phyloP scores from a whole-genome alignment of 305 asterid species.

The Fraxinus sp. region DNA sequence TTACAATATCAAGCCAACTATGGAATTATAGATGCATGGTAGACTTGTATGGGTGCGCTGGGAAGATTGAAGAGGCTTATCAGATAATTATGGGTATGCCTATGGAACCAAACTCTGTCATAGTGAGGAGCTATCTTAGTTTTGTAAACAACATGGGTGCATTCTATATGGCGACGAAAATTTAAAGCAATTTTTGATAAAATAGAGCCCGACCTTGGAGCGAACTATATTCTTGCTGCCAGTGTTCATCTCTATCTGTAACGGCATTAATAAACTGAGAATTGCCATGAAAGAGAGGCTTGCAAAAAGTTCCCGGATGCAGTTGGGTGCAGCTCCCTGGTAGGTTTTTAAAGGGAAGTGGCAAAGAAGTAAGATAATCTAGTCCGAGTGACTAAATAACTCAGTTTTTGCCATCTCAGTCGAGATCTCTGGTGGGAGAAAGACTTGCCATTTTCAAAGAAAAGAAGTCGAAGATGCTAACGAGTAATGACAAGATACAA shows the following conservation, averaged over 20 bases:
- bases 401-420: neutral
- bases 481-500: neutral
- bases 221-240: slow-evolving; percentile 63
- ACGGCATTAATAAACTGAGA: slow-evolving; percentile 34
- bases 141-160: slow-evolving; percentile 49
- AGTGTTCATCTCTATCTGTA: slow-evolving; percentile 30
- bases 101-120: slow-evolving; percentile 56
- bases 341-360: slow-evolving; percentile 13
- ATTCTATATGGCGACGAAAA: slow-evolving; percentile 34
- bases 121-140: slow-evolving; percentile 66
- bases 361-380: neutral
- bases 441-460: neutral
- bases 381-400: neutral
- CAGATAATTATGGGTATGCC: slow-evolving; percentile 54
- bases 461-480: neutral
- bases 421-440: neutral
- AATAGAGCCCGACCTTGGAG: slow-evolving; percentile 54
- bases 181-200: slow-evolving; percentile 40
- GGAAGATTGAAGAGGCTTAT: slow-evolving; percentile 61
- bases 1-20: slow-evolving; percentile 47
- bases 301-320: slow-evolving; percentile 51
- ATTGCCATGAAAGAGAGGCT: slow-evolving; percentile 43
- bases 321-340: slow-evolving; percentile 49
- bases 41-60: slow-evolving; percentile 62
- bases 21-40: slow-evolving; percentile 79